phyloP scores from a whole-genome alignment of 2,329 filamentous ascomycete genomes.

The Stachybotrys chartarum region DNA sequence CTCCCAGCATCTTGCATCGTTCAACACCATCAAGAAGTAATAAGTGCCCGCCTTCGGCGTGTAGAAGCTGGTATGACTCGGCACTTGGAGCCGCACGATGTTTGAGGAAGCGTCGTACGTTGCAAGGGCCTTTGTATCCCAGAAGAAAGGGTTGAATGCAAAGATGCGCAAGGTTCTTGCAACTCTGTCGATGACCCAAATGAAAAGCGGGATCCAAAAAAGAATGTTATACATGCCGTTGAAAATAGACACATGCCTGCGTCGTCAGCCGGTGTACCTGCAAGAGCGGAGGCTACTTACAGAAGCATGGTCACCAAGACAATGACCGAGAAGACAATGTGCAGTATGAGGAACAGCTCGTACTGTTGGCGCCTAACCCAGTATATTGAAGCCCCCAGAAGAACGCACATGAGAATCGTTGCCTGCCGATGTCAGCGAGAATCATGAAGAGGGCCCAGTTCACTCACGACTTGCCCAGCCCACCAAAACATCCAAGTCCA shows the following conservation, averaged over 20 bases:
- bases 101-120: slow-evolving; percentile 30
- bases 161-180: slow-evolving; percentile 35
- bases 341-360: slow-evolving; percentile 40
- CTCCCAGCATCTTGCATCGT: slow-evolving; percentile 35
- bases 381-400: slow-evolving; percentile 40
- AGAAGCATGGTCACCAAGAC: slow-evolving; percentile 43
- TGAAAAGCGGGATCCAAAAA: slow-evolving; percentile 39
- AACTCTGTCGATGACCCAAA: slow-evolving; percentile 44
- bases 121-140: slow-evolving; percentile 24
- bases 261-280: slow-evolving; percentile 3
- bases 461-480: slow-evolving; percentile 37
- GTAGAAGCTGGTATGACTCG: slow-evolving; percentile 24
- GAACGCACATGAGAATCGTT: slow-evolving; percentile 35
- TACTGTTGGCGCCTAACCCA: slow-evolving; percentile 46
- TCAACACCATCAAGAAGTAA: slow-evolving; percentile 37
- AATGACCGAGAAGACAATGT: slow-evolving; percentile 44
- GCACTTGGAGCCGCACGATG: slow-evolving; percentile 33
- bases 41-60: slow-evolving; percentile 31
- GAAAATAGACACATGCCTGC: slow-evolving; percentile 45
- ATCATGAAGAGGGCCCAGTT: slow-evolving; percentile 5
- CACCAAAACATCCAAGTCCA: slow-evolving; percentile 41
- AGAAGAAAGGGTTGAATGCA: slow-evolving; percentile 30
- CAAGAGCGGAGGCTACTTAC: slow-evolving; percentile 23
- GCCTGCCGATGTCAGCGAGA: slow-evolving; percentile 18
- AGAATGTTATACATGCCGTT: slow-evolving; percentile 38